Evolutionary conservation across 148 eudicot genomes (phyloP), one percentile per base, ranked within the genome.

Genomic region (Diospyros lotus): DNA sequence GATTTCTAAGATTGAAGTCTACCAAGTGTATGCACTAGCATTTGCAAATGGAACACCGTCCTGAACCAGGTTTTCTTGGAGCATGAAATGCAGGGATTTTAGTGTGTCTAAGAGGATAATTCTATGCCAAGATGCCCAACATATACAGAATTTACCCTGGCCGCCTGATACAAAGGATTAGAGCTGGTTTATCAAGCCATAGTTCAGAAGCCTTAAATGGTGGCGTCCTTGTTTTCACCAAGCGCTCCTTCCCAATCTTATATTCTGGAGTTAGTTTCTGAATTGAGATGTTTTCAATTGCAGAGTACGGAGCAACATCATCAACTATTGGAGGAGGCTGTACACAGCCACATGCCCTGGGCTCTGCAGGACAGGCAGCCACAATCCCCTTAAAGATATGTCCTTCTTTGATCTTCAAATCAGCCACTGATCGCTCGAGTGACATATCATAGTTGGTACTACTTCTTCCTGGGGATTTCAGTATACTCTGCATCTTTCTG

Each of bases 181-280:
- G 56, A 42, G 84, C 82, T 58, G 89, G 84, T 78, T 79, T 86
- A 6, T 83, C 82, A 44, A 76, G 77, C 89, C 89, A 86, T 15
- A 83, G 28, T 43, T 86, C 81, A 3, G 83, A 86, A 64, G 79
- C 83, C 81, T 83, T 81, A 84, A 83, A 78, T 5, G 89, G 80
- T 10, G 89, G 84, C 17, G 89, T 45, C 79, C 75, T 81, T 1
- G 76, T 75, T 74, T 83, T 86, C 75, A 86, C 73, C 79, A 81
- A 64, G 60, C 72, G 79, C 60, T 86, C 84, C 79, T 76, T 83
- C 45, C 84, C 86, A 56, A 83, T 73, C 69, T 83, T 86, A 59
- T 86, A 86, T 41, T 86, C 84, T 9, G 86, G 83, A 54, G 86
- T 81, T 58, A 83, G 79, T 77, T 81, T 86, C 83, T 83, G 84